Percentiles rank a stretch among this genome's conserved stretches.
phyloP scores from a whole-genome alignment of 495 filamentous ascomycete species.

The Symbiotaphrina buchneri region DNA sequence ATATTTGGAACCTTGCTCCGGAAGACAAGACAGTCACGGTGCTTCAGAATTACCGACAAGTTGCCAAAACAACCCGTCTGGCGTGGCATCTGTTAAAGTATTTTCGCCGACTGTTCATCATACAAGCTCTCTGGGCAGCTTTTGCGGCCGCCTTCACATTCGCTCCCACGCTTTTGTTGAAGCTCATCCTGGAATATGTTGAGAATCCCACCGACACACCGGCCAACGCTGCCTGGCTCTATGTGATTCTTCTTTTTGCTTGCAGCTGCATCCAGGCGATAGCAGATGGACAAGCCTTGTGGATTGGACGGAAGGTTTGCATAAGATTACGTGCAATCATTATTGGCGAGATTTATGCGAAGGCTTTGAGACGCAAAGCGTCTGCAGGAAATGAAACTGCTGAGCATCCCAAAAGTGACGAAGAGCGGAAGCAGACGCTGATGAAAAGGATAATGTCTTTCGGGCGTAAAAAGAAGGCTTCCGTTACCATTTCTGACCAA shows the following conservation, averaged over 20 bases:
- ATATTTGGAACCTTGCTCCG: slow-evolving; percentile 81
- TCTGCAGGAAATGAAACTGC: slow-evolving; percentile 49
- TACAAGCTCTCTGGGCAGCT: slow-evolving; percentile 61
- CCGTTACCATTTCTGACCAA: too few relatives aligned
- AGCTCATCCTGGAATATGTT: slow-evolving; percentile 79
- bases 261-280: slow-evolving; percentile 58
- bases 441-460: slow-evolving; percentile 29
- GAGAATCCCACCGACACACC: slow-evolving; percentile 62
- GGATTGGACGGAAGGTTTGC: slow-evolving; percentile 82
- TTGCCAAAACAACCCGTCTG: slow-evolving; percentile 63
- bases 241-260: slow-evolving; percentile 72
- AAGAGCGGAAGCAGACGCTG: slow-evolving; percentile 16
- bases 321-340: slow-evolving; percentile 85
- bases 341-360: slow-evolving; percentile 93
- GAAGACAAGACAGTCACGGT: slow-evolving; percentile 70
- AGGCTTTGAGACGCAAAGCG: slow-evolving; percentile 81
- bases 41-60: slow-evolving; percentile 58
- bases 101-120: slow-evolving; percentile 54
- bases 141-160: slow-evolving; percentile 68
- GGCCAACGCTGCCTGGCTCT: slow-evolving; percentile 84
- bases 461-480: slow-evolving; percentile 30
- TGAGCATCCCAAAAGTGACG: slow-evolving; percentile 19
- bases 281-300: slow-evolving; percentile 71
- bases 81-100: slow-evolving; percentile 64
- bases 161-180: slow-evolving; percentile 73